Percentiles rank a stretch among this genome's conserved stretches.
Evolutionary conservation across 2,329 filamentous ascomycete species (phyloP).

Genomic region (Trichoderma asperellum): DNA sequence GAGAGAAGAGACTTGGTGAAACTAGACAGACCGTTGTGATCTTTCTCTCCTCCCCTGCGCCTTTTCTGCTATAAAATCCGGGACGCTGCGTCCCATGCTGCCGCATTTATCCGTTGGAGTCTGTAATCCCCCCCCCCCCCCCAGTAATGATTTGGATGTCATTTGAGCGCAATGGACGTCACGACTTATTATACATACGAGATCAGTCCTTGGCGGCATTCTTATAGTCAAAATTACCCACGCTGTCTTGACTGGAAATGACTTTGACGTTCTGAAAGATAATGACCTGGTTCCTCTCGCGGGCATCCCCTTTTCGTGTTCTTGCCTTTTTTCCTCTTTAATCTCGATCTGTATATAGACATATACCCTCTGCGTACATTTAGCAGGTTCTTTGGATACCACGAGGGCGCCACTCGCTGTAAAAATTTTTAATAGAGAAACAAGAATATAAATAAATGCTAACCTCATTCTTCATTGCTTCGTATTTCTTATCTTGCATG

Average conservation of each 20-base stretch:
- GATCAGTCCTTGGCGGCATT: neutral
- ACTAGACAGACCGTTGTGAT: neutral
- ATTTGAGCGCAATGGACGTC: neutral
- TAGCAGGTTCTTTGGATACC: constrained; percentile 15
- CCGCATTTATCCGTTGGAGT: neutral
- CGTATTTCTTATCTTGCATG: neutral
- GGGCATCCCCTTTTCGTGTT: neutral
- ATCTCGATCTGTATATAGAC: constrained; percentile 8
- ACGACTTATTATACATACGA: constrained; percentile 12
- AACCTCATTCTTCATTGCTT: constrained; percentile 2
- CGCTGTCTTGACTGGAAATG: constrained; percentile 15
- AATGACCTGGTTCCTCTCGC: neutral
- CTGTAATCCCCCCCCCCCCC: too few species aligned
- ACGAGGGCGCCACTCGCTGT: constrained; percentile 18
- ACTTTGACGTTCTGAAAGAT: neutral
- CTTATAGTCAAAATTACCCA: neutral
- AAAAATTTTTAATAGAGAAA: constrained; percentile 5
- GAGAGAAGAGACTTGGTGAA: neutral
- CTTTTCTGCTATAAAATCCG: neutral
- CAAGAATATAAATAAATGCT: neutral
- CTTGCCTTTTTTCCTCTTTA: neutral
- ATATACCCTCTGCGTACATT: constrained; percentile 17
- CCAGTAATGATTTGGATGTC: constrained; percentile 3
- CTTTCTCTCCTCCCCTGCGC: neutral
- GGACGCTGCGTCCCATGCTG: neutral